phyloP scores from a whole-genome alignment of 441 rosid species.

The Eutrema salsugineum region DNA sequence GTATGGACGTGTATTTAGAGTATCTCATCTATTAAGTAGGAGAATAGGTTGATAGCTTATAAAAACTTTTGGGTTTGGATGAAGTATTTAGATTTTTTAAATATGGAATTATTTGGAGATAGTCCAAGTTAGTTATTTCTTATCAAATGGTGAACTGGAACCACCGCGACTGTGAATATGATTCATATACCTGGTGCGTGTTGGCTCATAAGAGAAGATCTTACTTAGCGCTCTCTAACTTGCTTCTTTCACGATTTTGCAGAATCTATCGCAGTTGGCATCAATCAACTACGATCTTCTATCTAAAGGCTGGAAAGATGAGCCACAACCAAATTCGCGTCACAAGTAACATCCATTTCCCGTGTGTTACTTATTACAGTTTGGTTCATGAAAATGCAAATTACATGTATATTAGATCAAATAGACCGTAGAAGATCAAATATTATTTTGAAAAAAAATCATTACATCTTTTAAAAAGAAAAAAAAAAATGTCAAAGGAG shows the following conservation, averaged over 20 bases:
- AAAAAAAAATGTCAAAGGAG: no score
- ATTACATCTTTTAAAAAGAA: not conserved
- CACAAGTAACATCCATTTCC: conserved; percentile 28
- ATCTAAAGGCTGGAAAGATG: conserved; percentile 97
- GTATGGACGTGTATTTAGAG: no score
- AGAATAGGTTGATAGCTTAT: no score
- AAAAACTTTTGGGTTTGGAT: no score
- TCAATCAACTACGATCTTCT: conserved; percentile 98
- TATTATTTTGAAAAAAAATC: not conserved
- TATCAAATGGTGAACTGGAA: not conserved
- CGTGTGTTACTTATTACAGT: not conserved
- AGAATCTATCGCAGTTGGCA: conserved; percentile 97
- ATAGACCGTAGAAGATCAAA: not conserved
- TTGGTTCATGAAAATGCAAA: not conserved
- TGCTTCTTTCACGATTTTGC: not conserved
- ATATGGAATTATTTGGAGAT: no score
- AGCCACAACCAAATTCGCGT: conserved; percentile 48
- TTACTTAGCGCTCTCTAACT: not conserved
- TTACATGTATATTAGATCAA: not conserved
- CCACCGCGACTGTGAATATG: not conserved
- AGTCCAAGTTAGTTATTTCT: no score
- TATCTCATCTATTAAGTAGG: no score
- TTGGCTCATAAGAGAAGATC: not conserved
- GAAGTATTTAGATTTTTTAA: no score
- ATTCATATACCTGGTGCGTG: not conserved